Evolutionary conservation across 2,329 filamentous ascomycete genomes (phyloP), one percentile per base, ranked within the genome.

Genomic region (Colletotrichum kahawae): DNA sequence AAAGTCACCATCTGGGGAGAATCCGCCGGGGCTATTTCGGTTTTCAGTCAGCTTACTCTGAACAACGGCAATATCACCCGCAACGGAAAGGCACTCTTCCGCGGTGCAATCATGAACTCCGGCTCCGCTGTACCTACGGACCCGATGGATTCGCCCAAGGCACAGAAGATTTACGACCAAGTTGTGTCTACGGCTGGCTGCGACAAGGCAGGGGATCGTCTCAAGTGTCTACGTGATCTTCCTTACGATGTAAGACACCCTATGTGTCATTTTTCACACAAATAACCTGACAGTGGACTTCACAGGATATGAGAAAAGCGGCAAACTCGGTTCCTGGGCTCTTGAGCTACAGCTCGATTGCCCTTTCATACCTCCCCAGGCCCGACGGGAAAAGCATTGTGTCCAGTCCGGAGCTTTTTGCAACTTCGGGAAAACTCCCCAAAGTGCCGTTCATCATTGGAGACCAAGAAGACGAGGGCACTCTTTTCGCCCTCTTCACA

Each of bases 1-100:
- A 91, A 90, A 75, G 91, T 93, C 4, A 93, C 92, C 0, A 90
- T 93, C 56, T 93, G 90, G 89, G 92, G 92, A 4, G 89, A 93
- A 79, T 88, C 86, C 0, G 89, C 90, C 0, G 90, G 90, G 1
- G 82, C 88, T 1, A 92, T 93, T 62, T 93, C 91, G 0, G 90
- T 92, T 2, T 87, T 90, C 67, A 88, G 92, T 77, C 92, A 94
- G 65, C 91, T 92, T 84, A 81, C 88, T 2, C 81, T 93, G 51
- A 92, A 92, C 75, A 87, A 89, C 62, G 92, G 92, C 0, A 85
- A 93, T 79, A 87, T 89, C 78, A 90, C 85, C 1, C 64, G 73
- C n/a, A 75, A 75, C 14, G 90, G 90, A 14, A 89, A 91, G 76
- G 86, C 89, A 2, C 84, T 94, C 0, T 94, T 94, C 85, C 87